These are phyloP conservation scores for Primulina tabacum DNA, from an alignment of 257 asterid species.

Conservation along the genomic window DNA sequence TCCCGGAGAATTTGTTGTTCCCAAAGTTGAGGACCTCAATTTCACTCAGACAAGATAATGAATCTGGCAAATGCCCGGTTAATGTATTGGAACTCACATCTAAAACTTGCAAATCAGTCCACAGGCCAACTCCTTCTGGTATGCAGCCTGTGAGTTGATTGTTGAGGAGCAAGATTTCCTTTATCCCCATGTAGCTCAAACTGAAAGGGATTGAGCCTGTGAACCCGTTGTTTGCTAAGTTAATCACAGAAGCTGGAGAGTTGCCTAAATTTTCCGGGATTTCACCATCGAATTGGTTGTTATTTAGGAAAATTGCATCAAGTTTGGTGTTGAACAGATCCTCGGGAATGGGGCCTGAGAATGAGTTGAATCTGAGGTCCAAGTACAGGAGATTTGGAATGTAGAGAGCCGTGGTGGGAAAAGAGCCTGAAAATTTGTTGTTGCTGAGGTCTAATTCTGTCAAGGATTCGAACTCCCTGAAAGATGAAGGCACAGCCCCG, in stretches of 20 bases:
- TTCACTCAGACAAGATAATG: constrained; percentile 59
- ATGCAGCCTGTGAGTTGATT: constrained; percentile 83
- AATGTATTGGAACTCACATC: constrained; percentile 69
- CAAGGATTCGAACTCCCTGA: constrained; percentile 36
- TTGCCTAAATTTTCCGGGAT: constrained; percentile 69
- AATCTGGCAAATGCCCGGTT: constrained; percentile 73
- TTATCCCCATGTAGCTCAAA: constrained; percentile 59
- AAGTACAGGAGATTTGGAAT: constrained; percentile 61
- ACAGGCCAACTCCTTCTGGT: constrained; percentile 77
- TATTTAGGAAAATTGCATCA: constrained; percentile 76
- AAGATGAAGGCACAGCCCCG: constrained; percentile 55
- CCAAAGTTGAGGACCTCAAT: constrained; percentile 76
- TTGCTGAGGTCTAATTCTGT: constrained; percentile 85
- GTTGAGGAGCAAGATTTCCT: constrained; percentile 71
- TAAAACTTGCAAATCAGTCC: constrained; percentile 74
- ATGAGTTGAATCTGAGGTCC: constrained; percentile 72
- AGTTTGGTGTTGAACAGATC: constrained; percentile 65
- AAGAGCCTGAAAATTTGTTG: constrained; percentile 64
- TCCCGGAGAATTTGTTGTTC: constrained; percentile 71
- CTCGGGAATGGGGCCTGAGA: constrained; percentile 62
- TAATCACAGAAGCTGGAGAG: constrained; percentile 84
- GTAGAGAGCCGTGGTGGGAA: constrained; percentile 45
- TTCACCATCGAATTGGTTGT: constrained; percentile 59
- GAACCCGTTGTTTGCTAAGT: constrained; percentile 67
- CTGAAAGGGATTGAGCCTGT: constrained; percentile 70